A percentile compares a stretch with the other conserved stretches of the same genome.
Conservation (phyloP, 495 filamentous ascomycete species). For the Bombardia bombarda region DNA sequence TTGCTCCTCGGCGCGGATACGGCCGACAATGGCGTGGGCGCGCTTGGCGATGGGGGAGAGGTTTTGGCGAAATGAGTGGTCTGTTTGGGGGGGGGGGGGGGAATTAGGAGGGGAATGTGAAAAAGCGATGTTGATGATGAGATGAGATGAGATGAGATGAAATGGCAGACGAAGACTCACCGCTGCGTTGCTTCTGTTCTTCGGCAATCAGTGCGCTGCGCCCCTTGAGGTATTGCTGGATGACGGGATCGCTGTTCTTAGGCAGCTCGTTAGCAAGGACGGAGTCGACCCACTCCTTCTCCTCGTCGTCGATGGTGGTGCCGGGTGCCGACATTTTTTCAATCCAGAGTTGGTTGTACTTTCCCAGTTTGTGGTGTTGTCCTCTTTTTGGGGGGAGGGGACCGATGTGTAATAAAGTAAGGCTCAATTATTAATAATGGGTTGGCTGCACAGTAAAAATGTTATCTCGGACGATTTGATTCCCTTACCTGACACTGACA, state of each 20-base stretch:
- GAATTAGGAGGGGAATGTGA: background rate
- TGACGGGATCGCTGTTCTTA: slow-evolving; percentile 54
- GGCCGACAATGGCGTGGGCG: slow-evolving; percentile 69
- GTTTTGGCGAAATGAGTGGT: slow-evolving; percentile 48
- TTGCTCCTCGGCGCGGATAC: slow-evolving; percentile 70
- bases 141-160: background rate
- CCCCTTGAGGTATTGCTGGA: slow-evolving; percentile 68
- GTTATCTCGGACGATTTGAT: no score
- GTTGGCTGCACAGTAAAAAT: no score
- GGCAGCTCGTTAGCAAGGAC: slow-evolving; percentile 45
- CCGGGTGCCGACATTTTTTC: no score
- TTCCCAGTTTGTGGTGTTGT: no score
- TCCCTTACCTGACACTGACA: no score
- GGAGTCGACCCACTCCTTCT: slow-evolving; percentile 44
- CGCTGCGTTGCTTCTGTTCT: slow-evolving; percentile 76
- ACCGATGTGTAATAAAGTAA: no score
- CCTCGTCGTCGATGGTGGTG: no score
- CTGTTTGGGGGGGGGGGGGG: no score
- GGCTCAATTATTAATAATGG: no score
- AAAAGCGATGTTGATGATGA: background rate
- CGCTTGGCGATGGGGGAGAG: slow-evolving; percentile 42
- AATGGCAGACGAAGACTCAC: slow-evolving; percentile 42
- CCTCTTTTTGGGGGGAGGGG: no score
- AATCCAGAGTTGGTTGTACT: no score
- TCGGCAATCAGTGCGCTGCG: slow-evolving; percentile 70